Percentiles rank a stretch among this genome's conserved stretches.
These are phyloP conservation scores for Coprinellus aureogranulatus DNA, from an alignment of 768 basidiomycete genomes.

Conservation along the genomic window DNA sequence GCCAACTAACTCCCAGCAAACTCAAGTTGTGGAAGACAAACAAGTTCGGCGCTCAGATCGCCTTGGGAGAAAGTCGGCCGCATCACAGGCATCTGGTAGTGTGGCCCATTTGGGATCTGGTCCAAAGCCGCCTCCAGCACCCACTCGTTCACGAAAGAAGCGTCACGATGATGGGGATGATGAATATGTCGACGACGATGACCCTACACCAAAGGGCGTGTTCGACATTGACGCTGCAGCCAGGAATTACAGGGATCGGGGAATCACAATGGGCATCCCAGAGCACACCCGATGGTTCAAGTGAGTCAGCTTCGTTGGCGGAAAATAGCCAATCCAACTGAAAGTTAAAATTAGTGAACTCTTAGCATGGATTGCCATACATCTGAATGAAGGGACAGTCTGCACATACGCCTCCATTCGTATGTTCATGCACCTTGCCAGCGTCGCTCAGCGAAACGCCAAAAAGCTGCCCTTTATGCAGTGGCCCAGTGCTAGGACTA, in stretches of 20 bases:
- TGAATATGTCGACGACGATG: neutral
- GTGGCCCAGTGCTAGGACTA: neutral
- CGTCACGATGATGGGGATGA: neutral
- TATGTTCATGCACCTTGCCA: neutral
- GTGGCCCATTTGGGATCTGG: too few relatives aligned
- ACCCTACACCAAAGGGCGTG: neutral
- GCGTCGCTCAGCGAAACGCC: neutral
- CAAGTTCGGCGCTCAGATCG: too few relatives aligned
- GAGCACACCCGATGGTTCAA: neutral
- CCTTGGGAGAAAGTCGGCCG: too few relatives aligned
- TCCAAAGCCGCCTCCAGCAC: too few relatives aligned
- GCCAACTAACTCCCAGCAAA: neutral
- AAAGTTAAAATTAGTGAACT: neutral
- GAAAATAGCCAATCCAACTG: neutral
- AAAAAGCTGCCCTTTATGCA: neutral
- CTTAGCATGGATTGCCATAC: neutral
- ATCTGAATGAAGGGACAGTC: neutral
- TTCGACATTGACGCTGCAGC: neutral
- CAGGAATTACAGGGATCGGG: neutral
- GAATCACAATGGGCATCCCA: neutral
- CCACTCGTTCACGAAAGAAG: neutral
- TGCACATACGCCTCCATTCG: neutral
- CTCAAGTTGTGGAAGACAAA: neutral
- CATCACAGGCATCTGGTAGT: too few relatives aligned
- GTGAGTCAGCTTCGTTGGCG: neutral